Evolutionary conservation across 305 asterid species (phyloP).

Genomic region (Caryopteris hybrid): DNA sequence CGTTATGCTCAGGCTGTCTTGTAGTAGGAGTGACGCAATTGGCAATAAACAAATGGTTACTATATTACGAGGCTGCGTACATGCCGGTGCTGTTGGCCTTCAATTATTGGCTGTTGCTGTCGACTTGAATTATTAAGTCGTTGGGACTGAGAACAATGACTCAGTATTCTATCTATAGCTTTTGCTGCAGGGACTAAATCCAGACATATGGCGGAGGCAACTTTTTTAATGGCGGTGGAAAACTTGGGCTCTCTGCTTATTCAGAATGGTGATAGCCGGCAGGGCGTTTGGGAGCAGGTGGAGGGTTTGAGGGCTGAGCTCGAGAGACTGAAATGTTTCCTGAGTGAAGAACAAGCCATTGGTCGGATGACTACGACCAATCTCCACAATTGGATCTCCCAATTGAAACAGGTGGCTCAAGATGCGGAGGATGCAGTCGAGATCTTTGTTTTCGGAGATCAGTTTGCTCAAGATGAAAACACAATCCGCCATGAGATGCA

Average conservation of each 20-base stretch:
- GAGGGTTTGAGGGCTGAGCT: slow-evolving; percentile 21
- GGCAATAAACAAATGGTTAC: too few relatives aligned
- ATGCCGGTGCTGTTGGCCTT: too few relatives aligned
- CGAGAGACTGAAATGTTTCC: slow-evolving; percentile 19
- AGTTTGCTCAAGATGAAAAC: too few relatives aligned
- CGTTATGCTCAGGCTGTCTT: too few relatives aligned
- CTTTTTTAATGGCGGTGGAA: slow-evolving; percentile 19
- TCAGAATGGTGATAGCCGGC: neutral
- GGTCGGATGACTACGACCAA: neutral
- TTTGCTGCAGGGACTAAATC: too few relatives aligned
- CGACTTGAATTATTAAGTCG: too few relatives aligned
- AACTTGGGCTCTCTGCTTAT: slow-evolving; percentile 11
- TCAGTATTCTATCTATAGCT: too few relatives aligned
- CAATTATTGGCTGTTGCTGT: too few relatives aligned
- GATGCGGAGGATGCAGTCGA: slow-evolving; percentile 19
- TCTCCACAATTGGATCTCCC: slow-evolving; percentile 24
- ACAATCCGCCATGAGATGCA: too few relatives aligned
- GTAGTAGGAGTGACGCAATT: too few relatives aligned
- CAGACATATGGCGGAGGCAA: slow-evolving; percentile 21
- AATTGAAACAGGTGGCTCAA: slow-evolving; percentile 15
- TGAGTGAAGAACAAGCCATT: slow-evolving; percentile 3
- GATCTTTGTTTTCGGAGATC: neutral
- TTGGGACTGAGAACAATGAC: too few relatives aligned
- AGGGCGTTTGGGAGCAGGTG: slow-evolving; percentile 2
- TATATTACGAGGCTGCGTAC: too few relatives aligned